Evolutionary conservation across 495 filamentous ascomycete species (phyloP).

Genomic region (Xylaria cubensis): DNA sequence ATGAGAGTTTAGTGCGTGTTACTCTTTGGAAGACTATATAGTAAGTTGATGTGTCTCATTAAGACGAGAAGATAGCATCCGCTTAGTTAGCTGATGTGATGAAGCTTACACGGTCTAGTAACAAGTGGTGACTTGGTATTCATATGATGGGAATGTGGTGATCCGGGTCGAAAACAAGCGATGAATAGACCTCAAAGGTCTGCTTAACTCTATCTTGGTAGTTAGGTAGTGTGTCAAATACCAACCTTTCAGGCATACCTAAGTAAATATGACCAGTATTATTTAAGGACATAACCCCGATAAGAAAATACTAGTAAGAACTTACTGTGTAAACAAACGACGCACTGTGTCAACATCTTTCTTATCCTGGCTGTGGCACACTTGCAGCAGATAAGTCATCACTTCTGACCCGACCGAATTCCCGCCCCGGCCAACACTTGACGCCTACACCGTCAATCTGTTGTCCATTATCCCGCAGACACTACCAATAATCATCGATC

Average conservation of each 20-base stretch:
- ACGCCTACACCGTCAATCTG: conserved; percentile 9
- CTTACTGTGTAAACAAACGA: neutral
- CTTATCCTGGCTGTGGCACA: neutral
- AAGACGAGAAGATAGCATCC: neutral
- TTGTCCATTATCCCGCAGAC: neutral
- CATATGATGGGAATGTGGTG: neutral
- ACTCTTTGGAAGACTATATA: neutral
- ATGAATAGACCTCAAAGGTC: neutral
- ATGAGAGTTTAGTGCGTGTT: neutral
- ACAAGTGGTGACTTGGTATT: neutral
- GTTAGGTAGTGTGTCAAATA: neutral
- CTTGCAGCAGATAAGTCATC: neutral
- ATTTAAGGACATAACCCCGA: neutral
- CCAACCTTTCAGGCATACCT: neutral
- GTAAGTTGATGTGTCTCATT: neutral
- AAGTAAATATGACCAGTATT: neutral
- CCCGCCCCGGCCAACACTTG: conserved; percentile 1
- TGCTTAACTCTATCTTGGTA: neutral
- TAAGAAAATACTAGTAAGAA: neutral
- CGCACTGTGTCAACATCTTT: neutral
- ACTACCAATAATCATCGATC: neutral
- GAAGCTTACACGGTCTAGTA: neutral
- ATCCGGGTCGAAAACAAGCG: neutral
- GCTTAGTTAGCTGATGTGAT: neutral
- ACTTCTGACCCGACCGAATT: neutral